phyloP scores from a whole-genome alignment of 1,284 basidiomycete species.

The Clitocybe nebularis region DNA sequence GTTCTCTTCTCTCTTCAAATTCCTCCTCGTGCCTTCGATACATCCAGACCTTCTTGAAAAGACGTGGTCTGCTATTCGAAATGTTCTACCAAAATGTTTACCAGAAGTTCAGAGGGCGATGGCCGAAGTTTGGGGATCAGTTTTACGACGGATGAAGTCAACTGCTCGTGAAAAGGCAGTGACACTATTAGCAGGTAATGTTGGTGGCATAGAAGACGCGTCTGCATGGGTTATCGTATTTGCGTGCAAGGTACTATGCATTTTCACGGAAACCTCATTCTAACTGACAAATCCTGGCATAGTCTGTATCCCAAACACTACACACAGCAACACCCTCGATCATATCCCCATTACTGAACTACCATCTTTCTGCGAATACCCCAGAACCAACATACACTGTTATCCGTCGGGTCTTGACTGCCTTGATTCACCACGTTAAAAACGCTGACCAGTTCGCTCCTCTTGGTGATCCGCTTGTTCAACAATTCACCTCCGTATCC shows the following conservation, averaged over 20 bases:
- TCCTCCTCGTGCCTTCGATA: slow-evolving; percentile 59
- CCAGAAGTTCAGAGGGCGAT: slow-evolving; percentile 67
- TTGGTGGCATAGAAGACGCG: slow-evolving; percentile 51
- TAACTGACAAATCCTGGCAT: slow-evolving; percentile 17
- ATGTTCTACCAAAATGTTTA: slow-evolving; percentile 51
- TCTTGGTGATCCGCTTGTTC: slow-evolving; percentile 52
- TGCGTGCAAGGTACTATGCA: slow-evolving; percentile 68
- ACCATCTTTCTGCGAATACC: slow-evolving; percentile 43
- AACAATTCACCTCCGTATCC: slow-evolving; percentile 24
- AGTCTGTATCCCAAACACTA: slow-evolving; percentile 75
- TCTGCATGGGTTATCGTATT: slow-evolving; percentile 66
- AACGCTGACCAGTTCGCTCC: slow-evolving; percentile 58
- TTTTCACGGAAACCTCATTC: not conserved
- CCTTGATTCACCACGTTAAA: slow-evolving; percentile 78
- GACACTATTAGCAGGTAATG: slow-evolving; percentile 39
- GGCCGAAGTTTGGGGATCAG: slow-evolving; percentile 76
- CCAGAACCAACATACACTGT: slow-evolving; percentile 48
- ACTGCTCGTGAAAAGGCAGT: slow-evolving; percentile 50
- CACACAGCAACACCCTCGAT: slow-evolving; percentile 73
- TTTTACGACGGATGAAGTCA: slow-evolving; percentile 60
- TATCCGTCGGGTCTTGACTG: slow-evolving; percentile 69
- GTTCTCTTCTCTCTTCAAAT: slow-evolving; percentile 63
- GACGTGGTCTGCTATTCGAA: slow-evolving; percentile 54
- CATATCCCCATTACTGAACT: slow-evolving; percentile 50
- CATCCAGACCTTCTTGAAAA: slow-evolving; percentile 47